phyloP scores from a whole-genome alignment of 2,329 filamentous ascomycete species.

The Dactylonectria macrodidyma region DNA sequence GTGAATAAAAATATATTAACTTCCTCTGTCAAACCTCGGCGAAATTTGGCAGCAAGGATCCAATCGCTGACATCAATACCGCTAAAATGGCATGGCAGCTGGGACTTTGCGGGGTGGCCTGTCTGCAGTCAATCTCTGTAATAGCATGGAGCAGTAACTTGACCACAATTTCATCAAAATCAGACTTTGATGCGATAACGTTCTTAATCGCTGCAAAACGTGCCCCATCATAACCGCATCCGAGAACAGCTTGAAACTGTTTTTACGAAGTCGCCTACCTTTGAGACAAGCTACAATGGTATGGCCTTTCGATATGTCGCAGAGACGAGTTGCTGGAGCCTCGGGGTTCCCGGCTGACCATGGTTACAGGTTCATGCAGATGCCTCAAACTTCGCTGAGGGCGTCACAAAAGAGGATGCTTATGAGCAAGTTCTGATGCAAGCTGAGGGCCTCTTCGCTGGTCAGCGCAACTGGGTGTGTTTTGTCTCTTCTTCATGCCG shows the following conservation, averaged over 20 bases:
- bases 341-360: slow-evolving; percentile 21
- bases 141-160: slow-evolving; percentile 2
- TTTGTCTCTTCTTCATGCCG: slow-evolving; percentile 6
- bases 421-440: slow-evolving; percentile 83
- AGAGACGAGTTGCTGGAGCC: not conserved
- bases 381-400: slow-evolving; percentile 78
- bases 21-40: not conserved
- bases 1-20: not conserved
- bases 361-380: slow-evolving; percentile 79
- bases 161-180: not conserved
- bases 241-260: not conserved
- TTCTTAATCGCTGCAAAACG: not conserved
- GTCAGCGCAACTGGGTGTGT: slow-evolving; percentile 84
- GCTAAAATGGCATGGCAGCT: slow-evolving; percentile 45
- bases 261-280: not conserved
- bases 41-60: not conserved
- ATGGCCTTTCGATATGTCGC: not conserved
- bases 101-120: slow-evolving; percentile 35
- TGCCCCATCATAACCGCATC: not conserved
- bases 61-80: slow-evolving; percentile 39
- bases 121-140: not conserved
- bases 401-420: slow-evolving; percentile 78
- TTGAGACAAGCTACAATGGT: slow-evolving; percentile 36
- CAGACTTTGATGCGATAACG: not conserved
- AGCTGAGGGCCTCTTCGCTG: slow-evolving; percentile 77